Percentiles rank a stretch among this genome's conserved stretches.
These are phyloP conservation scores for Hygrocybe punicea DNA, from an alignment of 768 basidiomycete genomes.

Conservation along the genomic window DNA sequence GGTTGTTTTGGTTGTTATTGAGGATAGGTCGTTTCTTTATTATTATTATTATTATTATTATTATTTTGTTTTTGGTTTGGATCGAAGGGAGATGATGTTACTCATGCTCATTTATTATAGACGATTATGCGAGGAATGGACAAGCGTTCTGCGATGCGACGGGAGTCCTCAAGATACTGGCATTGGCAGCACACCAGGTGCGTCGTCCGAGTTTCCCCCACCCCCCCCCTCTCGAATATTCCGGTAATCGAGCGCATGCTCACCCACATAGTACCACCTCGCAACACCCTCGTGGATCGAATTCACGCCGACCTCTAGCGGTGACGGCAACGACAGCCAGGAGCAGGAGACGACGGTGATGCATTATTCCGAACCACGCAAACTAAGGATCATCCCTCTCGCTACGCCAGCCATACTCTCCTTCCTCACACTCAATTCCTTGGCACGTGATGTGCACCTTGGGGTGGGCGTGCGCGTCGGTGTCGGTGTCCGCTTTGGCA, in stretches of 20 bases:
- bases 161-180: slow-evolving; percentile 55
- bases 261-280: slow-evolving; percentile 53
- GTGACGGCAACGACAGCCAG: too few relatives aligned
- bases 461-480: too few relatives aligned
- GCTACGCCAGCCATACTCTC: slow-evolving; percentile 70
- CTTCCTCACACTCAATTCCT: slow-evolving; percentile 55
- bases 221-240: too few relatives aligned
- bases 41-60: not conserved
- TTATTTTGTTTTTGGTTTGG: not conserved
- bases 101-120: slow-evolving; percentile 29
- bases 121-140: slow-evolving; percentile 44
- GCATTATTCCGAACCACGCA: slow-evolving; percentile 46
- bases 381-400: slow-evolving; percentile 56
- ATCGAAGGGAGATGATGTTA: not conserved
- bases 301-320: slow-evolving; percentile 38
- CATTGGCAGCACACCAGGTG: slow-evolving; percentile 63
- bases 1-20: slow-evolving; percentile 75
- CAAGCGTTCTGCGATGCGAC: slow-evolving; percentile 43
- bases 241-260: not conserved
- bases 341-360: slow-evolving; percentile 23
- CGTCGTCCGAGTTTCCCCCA: too few relatives aligned
- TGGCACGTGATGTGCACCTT: slow-evolving; percentile 11
- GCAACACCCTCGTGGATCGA: slow-evolving; percentile 57
- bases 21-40: slow-evolving; percentile 47
- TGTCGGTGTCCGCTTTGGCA: not conserved